phyloP scores from a whole-genome alignment of 768 basidiomycete species.

The Lanmaoa rubissima region DNA sequence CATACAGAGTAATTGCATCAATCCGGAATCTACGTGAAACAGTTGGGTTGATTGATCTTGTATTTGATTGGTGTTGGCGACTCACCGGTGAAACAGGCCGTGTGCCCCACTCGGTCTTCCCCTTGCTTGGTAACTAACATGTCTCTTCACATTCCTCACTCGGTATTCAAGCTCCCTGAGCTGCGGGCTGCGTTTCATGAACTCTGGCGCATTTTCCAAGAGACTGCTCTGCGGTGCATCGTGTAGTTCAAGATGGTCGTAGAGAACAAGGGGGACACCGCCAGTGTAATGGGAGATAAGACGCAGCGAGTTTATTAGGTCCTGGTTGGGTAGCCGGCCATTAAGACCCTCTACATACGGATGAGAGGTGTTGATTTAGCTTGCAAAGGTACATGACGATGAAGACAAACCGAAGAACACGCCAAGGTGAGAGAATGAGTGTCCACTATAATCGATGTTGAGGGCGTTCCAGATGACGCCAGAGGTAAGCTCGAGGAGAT shows the following conservation, averaged over 20 bases:
- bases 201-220: conserved; percentile 46
- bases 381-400: not conserved
- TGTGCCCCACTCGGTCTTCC: conserved; percentile 88
- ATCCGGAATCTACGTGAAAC: conserved; percentile 71
- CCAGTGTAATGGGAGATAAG: conserved; percentile 70
- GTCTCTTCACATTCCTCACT: conserved; percentile 65
- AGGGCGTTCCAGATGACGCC: conserved; percentile 96
- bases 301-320: conserved; percentile 81
- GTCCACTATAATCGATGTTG: conserved; percentile 93
- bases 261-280: conserved; percentile 75
- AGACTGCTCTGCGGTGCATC: conserved; percentile 38
- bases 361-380: not conserved
- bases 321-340: conserved; percentile 94
- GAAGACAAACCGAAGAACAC: conserved; percentile 79
- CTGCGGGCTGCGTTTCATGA: conserved; percentile 40
- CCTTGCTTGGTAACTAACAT: conserved; percentile 69
- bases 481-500: conserved; percentile 61
- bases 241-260: conserved; percentile 65
- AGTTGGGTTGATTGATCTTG: not conserved
- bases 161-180: conserved; percentile 55
- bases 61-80: conserved; percentile 19
- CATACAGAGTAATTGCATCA: conserved; percentile 90
- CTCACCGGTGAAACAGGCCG: conserved; percentile 84
- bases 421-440: conserved; percentile 96
- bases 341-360: conserved; percentile 79